Evolutionary conservation across 371 early-diverging fungal species (phyloP).

Genomic region (Dentiscutata heterogama): DNA sequence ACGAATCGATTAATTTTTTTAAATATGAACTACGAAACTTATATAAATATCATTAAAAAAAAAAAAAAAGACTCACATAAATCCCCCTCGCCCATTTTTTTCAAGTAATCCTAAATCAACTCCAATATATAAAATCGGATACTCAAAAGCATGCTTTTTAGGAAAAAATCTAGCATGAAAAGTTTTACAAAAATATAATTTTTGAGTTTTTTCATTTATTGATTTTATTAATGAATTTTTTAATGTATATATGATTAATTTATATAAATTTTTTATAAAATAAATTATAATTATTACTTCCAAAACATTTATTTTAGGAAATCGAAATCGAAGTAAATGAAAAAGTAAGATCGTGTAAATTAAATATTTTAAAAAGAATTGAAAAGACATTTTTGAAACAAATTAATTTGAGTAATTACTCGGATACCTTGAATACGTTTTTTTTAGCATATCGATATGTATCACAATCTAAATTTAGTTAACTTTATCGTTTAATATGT

Average conservation of each 20-base stretch:
- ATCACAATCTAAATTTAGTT: no score
- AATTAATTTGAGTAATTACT: no score
- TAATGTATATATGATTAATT: background rate
- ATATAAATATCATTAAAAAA: background rate
- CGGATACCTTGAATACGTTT: no score
- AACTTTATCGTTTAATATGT: no score
- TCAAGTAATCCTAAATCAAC: constrained; percentile 54
- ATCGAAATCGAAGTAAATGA: no score
- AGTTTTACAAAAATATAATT: constrained; percentile 51
- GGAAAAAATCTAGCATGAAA: constrained; percentile 59
- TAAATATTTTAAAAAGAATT: no score
- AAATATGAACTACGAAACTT: background rate
- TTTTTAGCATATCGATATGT: no score
- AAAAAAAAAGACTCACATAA: background rate
- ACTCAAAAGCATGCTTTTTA: constrained; percentile 56
- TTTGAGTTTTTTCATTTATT: constrained; percentile 8
- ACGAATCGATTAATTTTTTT: background rate
- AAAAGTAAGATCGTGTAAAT: no score
- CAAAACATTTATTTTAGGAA: background rate
- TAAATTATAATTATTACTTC: background rate
- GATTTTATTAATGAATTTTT: background rate
- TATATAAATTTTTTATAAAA: background rate
- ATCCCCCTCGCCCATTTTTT: background rate
- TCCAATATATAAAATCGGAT: constrained; percentile 61
- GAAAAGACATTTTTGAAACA: no score